Percentiles rank a stretch among this genome's conserved stretches.
These are phyloP conservation scores for Fusarium sp. DNA, from an alignment of 2,329 filamentous ascomycete species.

Conservation along the genomic window DNA sequence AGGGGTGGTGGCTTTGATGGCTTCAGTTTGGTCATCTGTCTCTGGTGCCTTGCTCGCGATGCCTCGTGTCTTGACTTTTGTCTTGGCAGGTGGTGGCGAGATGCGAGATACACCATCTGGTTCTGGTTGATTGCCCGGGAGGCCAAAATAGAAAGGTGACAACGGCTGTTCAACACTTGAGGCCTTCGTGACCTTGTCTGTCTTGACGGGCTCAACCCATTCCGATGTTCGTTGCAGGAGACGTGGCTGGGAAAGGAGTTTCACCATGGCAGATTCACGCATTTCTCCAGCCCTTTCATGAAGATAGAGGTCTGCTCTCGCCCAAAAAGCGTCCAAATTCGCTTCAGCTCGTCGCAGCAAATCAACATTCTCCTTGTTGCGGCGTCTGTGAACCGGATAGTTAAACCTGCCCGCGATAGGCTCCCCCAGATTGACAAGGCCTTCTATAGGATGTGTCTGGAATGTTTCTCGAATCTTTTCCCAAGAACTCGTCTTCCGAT, in stretches of 20 bases:
- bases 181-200: not conserved
- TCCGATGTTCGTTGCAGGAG: conserved; percentile 59
- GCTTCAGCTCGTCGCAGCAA: conserved; percentile 59
- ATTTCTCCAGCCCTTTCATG: conserved; percentile 20
- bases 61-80: conserved; percentile 38
- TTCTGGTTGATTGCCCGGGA: not conserved
- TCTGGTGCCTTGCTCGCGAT: not conserved
- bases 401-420: conserved; percentile 55
- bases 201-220: conserved; percentile 55
- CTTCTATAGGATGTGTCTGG: conserved; percentile 17
- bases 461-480: conserved; percentile 27
- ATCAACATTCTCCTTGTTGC: conserved; percentile 57
- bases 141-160: conserved; percentile 39
- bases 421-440: conserved; percentile 42
- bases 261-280: conserved; percentile 42
- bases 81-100: conserved; percentile 12
- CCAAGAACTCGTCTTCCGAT: conserved; percentile 18
- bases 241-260: conserved; percentile 50
- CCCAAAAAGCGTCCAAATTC: conserved; percentile 49
- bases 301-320: conserved; percentile 21
- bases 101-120: not conserved
- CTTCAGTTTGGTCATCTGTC: not conserved
- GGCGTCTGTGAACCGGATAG: conserved; percentile 57
- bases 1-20: not conserved
- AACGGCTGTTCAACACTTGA: conserved; percentile 36